A percentile compares a stretch with the other conserved stretches of the same genome.
These are phyloP conservation scores for Puccinia triticina DNA, from an alignment of 1,284 basidiomycete genomes.

Conservation along the genomic window DNA sequence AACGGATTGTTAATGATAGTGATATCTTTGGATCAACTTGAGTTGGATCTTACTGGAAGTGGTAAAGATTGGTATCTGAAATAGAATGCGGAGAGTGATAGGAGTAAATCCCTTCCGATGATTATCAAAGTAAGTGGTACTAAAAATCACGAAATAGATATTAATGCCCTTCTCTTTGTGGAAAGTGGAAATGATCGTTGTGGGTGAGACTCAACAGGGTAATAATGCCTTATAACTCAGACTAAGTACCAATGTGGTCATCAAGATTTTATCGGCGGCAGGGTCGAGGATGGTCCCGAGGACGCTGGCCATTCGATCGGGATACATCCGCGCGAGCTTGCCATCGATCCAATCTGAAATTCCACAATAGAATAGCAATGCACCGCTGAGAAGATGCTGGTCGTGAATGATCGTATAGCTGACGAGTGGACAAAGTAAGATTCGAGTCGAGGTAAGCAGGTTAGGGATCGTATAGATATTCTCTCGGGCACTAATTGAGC, in stretches of 20 bases:
- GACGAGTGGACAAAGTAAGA: slow-evolving; percentile 82
- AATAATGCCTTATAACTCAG: slow-evolving; percentile 80
- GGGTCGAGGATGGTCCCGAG: slow-evolving; percentile 94
- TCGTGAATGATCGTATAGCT: slow-evolving; percentile 89
- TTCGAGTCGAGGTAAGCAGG: slow-evolving; percentile 80
- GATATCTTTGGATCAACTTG: background rate
- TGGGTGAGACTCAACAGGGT: slow-evolving; percentile 67
- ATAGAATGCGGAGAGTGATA: slow-evolving; percentile 88
- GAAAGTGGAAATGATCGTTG: background rate
- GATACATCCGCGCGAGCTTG: slow-evolving; percentile 78
- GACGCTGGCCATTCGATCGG: slow-evolving; percentile 74
- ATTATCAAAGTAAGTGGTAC: slow-evolving; percentile 83
- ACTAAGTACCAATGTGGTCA: slow-evolving; percentile 90
- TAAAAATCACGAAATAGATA: slow-evolving; percentile 59
- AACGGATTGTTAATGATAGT: background rate
- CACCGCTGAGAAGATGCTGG: slow-evolving; percentile 77
- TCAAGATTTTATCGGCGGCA: slow-evolving; percentile 91
- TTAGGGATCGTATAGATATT: slow-evolving; percentile 97
- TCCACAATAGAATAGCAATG: slow-evolving; percentile 82
- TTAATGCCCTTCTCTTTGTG: background rate
- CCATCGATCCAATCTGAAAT: slow-evolving; percentile 91
- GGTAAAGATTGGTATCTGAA: slow-evolving; percentile 89
- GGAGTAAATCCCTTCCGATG: slow-evolving; percentile 81
- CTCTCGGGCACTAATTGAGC: slow-evolving; percentile 63
- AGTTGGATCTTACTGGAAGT: slow-evolving; percentile 69